Percentiles rank a stretch among this genome's conserved stretches.
phyloP scores from a whole-genome alignment of 2,329 filamentous ascomycete species.

The Metarhizium guizhouense region DNA sequence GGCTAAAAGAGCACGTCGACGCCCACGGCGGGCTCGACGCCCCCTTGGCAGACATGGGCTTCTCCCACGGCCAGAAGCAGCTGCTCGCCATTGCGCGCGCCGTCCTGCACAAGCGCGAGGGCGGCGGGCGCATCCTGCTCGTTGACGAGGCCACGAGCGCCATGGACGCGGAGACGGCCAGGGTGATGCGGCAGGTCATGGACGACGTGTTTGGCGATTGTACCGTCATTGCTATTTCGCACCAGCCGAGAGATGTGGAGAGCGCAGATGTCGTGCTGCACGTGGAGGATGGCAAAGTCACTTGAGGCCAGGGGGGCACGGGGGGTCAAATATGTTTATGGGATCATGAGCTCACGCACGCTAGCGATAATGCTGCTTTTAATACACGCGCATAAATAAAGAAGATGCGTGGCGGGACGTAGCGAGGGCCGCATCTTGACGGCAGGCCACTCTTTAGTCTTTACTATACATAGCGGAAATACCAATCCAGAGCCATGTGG shows the following conservation, averaged over 20 bases:
- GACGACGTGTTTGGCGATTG: slow-evolving; percentile 1
- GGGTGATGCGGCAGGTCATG: neutral
- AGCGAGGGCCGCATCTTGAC: too few relatives aligned
- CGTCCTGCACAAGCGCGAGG: slow-evolving; percentile 1
- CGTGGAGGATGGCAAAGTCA: neutral
- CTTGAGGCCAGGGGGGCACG: neutral
- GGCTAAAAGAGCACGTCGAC: slow-evolving; percentile 5
- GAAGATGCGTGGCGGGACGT: too few relatives aligned
- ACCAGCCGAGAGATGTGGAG: neutral
- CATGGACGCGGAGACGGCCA: slow-evolving; percentile 5
- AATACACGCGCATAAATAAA: too few relatives aligned
- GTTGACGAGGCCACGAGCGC: slow-evolving; percentile 8
- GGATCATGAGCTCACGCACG: too few relatives aligned
- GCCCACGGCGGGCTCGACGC: slow-evolving; percentile 7
- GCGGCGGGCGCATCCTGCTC: neutral
- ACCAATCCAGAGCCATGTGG: too few relatives aligned
- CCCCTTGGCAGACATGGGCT: slow-evolving; percentile 4
- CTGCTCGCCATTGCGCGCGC: slow-evolving; percentile 10
- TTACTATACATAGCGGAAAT: too few relatives aligned
- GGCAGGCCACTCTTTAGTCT: too few relatives aligned
- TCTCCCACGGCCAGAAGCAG: slow-evolving; percentile 12
- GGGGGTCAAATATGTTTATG: too few relatives aligned
- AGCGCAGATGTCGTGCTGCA: neutral
- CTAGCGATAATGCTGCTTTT: too few relatives aligned
- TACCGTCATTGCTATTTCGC: slow-evolving; percentile 1